These are phyloP conservation scores for Triangularia setosa DNA, from an alignment of 2,329 filamentous ascomycete genomes.

Conservation along the genomic window DNA sequence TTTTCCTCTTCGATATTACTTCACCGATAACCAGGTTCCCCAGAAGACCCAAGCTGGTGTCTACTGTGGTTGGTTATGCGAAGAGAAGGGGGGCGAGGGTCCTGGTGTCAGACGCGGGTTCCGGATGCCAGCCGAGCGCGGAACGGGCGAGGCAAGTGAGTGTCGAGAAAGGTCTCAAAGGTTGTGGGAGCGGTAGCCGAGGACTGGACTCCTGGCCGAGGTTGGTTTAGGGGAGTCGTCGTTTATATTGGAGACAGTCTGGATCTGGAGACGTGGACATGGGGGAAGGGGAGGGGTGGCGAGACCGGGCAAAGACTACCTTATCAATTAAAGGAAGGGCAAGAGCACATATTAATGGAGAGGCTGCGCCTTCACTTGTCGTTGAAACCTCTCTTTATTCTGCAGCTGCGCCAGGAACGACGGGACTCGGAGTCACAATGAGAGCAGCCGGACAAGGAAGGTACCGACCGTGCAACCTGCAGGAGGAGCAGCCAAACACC, in stretches of 20 bases:
- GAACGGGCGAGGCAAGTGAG: constrained; percentile 6
- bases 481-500: background rate
- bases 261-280: background rate
- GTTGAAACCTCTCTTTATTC: constrained; percentile 25
- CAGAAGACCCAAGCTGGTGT: background rate
- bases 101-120: constrained; percentile 12
- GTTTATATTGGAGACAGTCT: constrained; percentile 18
- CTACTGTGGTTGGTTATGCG: background rate
- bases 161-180: constrained; percentile 3
- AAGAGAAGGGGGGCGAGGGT: constrained; percentile 7
- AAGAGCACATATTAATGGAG: constrained; percentile 14
- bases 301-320: constrained; percentile 22
- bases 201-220: background rate
- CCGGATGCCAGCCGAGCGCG: constrained; percentile 16
- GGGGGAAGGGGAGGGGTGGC: constrained; percentile 16
- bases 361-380: constrained; percentile 8
- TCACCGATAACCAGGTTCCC: background rate
- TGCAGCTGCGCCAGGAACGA: constrained; percentile 16
- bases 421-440: constrained; percentile 23
- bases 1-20: constrained; percentile 1
- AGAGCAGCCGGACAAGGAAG: constrained; percentile 28
- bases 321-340: constrained; percentile 25
- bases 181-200: constrained; percentile 4
- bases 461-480: constrained; percentile 12
- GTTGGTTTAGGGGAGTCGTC: constrained; percentile 2